Conservation (phyloP, 176 grass and related monocot genomes). For the Ensete ventricosum region DNA sequence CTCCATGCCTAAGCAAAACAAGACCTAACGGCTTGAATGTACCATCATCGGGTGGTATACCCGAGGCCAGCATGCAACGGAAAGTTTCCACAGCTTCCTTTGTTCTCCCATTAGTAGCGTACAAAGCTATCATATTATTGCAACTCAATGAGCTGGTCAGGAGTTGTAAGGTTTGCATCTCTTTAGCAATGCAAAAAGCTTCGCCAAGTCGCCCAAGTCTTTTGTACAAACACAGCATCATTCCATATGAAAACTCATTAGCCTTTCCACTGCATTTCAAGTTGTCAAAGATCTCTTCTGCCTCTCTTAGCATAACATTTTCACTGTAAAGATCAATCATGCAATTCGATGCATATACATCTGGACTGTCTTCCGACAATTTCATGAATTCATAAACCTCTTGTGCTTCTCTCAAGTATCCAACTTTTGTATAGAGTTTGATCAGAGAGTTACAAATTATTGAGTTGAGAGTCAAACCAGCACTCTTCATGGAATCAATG, state of each 20-base stretch:
- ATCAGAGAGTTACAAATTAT: constrained; percentile 68
- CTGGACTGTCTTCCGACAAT: constrained; percentile 45
- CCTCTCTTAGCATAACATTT: constrained; percentile 73
- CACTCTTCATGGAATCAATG: constrained; percentile 66
- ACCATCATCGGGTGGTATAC: constrained; percentile 51
- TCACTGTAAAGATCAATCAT: constrained; percentile 85
- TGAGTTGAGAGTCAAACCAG: constrained; percentile 48
- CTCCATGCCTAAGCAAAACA: constrained; percentile 48
- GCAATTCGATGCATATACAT: constrained; percentile 76
- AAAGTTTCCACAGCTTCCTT: constrained; percentile 60
- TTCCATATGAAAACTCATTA: constrained; percentile 81
- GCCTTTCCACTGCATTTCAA: constrained; percentile 46
- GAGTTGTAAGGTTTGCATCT: constrained; percentile 74
- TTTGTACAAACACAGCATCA: constrained; percentile 69
- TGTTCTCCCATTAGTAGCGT: constrained; percentile 36
- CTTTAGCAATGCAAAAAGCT: constrained; percentile 56
- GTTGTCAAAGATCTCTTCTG: constrained; percentile 60
- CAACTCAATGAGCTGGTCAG: constrained; percentile 51
- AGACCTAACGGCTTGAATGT: constrained; percentile 65
- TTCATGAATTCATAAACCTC: constrained; percentile 53
- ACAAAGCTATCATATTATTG: constrained; percentile 56
- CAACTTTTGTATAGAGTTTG: constrained; percentile 71
- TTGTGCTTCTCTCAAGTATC: constrained; percentile 61
- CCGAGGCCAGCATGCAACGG: constrained; percentile 57
- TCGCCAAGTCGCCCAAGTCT: constrained; percentile 51